Conservation (phyloP, 169 alveolate species). For the Babesia sp. region DNA sequence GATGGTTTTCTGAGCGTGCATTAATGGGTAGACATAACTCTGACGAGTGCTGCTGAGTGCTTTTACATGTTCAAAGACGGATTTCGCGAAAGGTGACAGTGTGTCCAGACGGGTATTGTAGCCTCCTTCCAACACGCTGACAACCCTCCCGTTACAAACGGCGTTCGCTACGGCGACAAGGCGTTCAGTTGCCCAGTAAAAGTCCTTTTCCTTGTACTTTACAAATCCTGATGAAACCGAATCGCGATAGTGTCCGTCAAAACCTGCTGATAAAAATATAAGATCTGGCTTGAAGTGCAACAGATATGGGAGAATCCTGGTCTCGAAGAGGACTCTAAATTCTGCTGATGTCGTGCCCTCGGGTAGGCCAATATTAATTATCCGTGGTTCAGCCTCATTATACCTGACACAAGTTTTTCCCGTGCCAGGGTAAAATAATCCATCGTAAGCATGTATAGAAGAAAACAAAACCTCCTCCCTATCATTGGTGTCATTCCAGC, state of each 20-base stretch:
- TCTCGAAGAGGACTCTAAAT: constrained; percentile 79
- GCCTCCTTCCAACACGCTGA: constrained; percentile 98
- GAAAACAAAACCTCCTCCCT: constrained; percentile 88
- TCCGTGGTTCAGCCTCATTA: constrained; percentile 69
- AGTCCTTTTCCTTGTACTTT: constrained; percentile 90
- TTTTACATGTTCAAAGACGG: constrained; percentile 90
- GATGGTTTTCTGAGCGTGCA: constrained; percentile 26
- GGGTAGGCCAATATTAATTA: constrained; percentile 82
- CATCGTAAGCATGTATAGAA: constrained; percentile 92
- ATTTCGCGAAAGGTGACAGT: constrained; percentile 90
- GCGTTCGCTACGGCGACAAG: constrained; percentile 90
- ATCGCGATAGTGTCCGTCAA: constrained; percentile 96
- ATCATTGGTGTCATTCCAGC: constrained; percentile 86
- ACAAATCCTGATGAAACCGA: constrained; percentile 88
- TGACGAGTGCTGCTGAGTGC: constrained; percentile 68
- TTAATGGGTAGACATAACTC: constrained; percentile 35
- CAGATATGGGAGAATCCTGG: constrained; percentile 86
- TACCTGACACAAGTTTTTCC: constrained; percentile 75
- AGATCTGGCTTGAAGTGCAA: constrained; percentile 91
- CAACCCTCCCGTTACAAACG: constrained; percentile 90
- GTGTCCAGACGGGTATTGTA: constrained; percentile 91
- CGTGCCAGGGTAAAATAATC: constrained; percentile 93
- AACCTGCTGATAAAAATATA: constrained; percentile 95
- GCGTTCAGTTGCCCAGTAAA: constrained; percentile 91
- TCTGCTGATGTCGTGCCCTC: constrained; percentile 79